phyloP scores from a whole-genome alignment of 1,284 basidiomycete genomes.

The Austroboletus niveus region DNA sequence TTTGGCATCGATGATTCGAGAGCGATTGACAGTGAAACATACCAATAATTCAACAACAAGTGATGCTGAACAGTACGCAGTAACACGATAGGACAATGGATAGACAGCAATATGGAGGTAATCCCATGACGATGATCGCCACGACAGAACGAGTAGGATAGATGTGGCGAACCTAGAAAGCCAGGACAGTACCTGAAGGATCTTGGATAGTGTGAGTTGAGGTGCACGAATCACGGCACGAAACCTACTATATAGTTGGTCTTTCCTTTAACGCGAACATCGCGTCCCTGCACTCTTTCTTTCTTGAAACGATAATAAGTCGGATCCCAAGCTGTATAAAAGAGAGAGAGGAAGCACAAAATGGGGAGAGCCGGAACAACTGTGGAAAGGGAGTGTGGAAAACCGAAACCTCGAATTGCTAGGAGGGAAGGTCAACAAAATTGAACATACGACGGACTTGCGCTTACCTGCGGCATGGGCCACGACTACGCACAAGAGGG shows the following conservation, averaged over 20 bases:
- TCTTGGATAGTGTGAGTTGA: conserved; percentile 36
- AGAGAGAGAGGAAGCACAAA: conserved; percentile 51
- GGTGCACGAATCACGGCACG: conserved; percentile 1
- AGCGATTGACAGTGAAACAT: conserved; percentile 24
- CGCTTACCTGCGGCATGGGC: conserved; percentile 46
- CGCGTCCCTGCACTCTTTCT: conserved; percentile 64
- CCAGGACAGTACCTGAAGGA: conserved; percentile 59
- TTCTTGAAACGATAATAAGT: conserved; percentile 60
- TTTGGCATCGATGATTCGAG: conserved; percentile 4
- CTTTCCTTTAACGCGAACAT: conserved; percentile 63
- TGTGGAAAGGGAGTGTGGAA: conserved; percentile 19
- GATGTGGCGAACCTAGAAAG: conserved; percentile 52
- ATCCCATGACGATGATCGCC: conserved; percentile 41
- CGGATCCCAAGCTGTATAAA: conserved; percentile 78
- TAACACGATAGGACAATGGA: conserved; percentile 35
- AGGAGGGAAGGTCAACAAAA: conserved; percentile 9
- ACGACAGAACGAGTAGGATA: conserved; percentile 42
- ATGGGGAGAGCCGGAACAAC: conserved; percentile 40
- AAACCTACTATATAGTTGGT: conserved; percentile 56
- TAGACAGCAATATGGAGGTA: conserved; percentile 36
- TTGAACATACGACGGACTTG: conserved; percentile 7
- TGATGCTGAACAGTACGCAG: conserved; percentile 45
- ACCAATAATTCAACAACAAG: conserved; percentile 55
- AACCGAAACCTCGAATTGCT: conserved; percentile 25
- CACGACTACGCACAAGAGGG: conserved; percentile 42